Percentiles rank a stretch among this genome's conserved stretches.
These are phyloP conservation scores for Geotrichum aggregatum DNA, from an alignment of 1,139 yeast species.

Conservation along the genomic window DNA sequence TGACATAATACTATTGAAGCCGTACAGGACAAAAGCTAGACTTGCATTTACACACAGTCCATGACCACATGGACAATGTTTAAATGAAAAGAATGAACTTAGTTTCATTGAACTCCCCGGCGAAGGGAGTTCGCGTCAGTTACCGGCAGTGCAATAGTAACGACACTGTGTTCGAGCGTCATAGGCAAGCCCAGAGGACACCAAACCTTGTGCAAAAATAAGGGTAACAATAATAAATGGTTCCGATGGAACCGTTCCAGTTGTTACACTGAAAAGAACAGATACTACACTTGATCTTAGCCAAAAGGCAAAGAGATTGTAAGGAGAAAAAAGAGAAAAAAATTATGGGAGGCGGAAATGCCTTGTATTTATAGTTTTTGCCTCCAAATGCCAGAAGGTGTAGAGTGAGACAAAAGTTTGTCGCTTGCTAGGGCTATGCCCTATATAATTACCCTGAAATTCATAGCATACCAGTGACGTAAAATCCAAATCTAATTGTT, in stretches of 20 bases:
- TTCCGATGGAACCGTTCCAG: slow-evolving; percentile 97
- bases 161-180: slow-evolving; percentile 76
- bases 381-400: neutral
- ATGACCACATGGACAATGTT: slow-evolving; percentile 15
- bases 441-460: neutral
- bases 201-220: slow-evolving; percentile 63
- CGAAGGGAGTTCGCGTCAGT: slow-evolving; percentile 72
- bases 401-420: slow-evolving; percentile 5
- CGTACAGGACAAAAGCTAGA: too few species aligned
- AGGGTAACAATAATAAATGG: slow-evolving; percentile 63
- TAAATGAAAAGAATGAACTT: slow-evolving; percentile 7
- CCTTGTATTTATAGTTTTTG: slow-evolving; percentile 6
- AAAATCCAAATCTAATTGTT: neutral
- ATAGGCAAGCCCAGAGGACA: slow-evolving; percentile 86
- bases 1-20: too few species aligned
- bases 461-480: neutral
- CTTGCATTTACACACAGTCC: slow-evolving; percentile 1
- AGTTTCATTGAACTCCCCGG: slow-evolving; percentile 11
- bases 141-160: slow-evolving; percentile 95
- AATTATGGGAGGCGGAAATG: slow-evolving; percentile 7
- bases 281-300: slow-evolving; percentile 99
- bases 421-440: too few species aligned
- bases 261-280: slow-evolving; percentile 99
- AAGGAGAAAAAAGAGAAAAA: slow-evolving; percentile 27
- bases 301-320: slow-evolving; percentile 99